Evolutionary conservation across 768 basidiomycete genomes (phyloP), one percentile per base, ranked within the genome.

Genomic region (Mycena filopes): DNA sequence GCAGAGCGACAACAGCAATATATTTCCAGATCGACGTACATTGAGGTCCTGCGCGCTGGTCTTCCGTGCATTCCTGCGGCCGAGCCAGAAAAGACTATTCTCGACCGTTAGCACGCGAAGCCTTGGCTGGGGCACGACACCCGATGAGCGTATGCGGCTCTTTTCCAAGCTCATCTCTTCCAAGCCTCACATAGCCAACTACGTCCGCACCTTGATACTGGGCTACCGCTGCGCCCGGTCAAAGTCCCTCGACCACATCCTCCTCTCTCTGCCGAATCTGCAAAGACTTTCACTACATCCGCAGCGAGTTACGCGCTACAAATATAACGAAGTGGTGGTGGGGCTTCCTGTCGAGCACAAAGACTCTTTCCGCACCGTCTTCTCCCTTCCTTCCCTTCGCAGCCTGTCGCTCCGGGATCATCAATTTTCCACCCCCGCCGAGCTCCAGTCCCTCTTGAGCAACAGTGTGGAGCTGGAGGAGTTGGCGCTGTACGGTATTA

Each of bases 31-130:
- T 26, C 55, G 46, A 29, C 29, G 43, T 13, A 4, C 55, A 2
- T 26, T 63, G 28, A 26, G 47, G 12, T 29, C 48, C 6, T 63
- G 55, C 26, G 31, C 62, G 4, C 13, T 63, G 38, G 40, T 36
- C 7, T 16, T 47, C 28, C 48, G 40, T 33, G 45, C 47, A 20
- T 51, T 63, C 20, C 46, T 57, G 13, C 47, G 47, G 2, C 47
- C 55, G 13, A 49, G 55, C 38, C 62, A 63, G 38, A 47, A 21
- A 45, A 46, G 46, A 23, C 31, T 57, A 6, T 57, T 57, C 12
- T 21, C 55, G 16, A 36, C 29, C 21, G 33, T 57, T 15, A 25
- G 36, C 36, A 36, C 36, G 15, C 4, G 15, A 36, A 11, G 11
- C 15, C 11, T 2, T 36, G 36, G 36, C 9, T 36, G 36, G 36